Evolutionary conservation across 2,329 filamentous ascomycete genomes (phyloP), one percentile per base, ranked within the genome.

Genomic region (Cytospora mali): DNA sequence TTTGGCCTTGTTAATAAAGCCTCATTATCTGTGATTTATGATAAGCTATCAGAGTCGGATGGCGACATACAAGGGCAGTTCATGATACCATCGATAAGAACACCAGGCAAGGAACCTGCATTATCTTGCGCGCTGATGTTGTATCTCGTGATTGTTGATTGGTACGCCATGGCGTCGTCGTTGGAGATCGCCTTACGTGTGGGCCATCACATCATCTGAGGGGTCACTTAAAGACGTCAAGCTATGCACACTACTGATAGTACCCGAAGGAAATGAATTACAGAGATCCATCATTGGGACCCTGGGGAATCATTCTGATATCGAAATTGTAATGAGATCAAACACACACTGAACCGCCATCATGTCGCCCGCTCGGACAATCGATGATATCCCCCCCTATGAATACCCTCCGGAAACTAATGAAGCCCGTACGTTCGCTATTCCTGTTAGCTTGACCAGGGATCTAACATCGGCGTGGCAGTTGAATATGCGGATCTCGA

Each of bases 401-500:
- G 60, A 69, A 42, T 69, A 68, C 31, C 67, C 68, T 4, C 46
- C 28, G 10, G 68, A 69, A 46, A 69, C 68, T 2, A 62, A 61
- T 18, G 68, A 67, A 46, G 48, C 59, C 9, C 60, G 67, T 68
- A 66, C 18, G 68, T 57, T 23, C n/a, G 10, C 18, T 46, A 11
- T 46, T 46, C 7, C n/a, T n/a, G 7, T 46, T 6, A 21, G 13
- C 9, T 18, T 10, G 42, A 5, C 1, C 1, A 14, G 13, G 53
- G 2, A 55, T 49, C 53, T 14, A 62, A 13, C 9, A 25, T 1
- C 28, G 39, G 1, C 14, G 6, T 6, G 25, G 51, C 31, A 70
- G 69, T 70, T 42, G 62, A 67, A 51, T 70, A 68, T 58, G 67
- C 67, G 2, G 66, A 69, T 6, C 56, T 70, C 25, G 68, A 70